phyloP scores from a whole-genome alignment of 768 basidiomycete genomes.

The Gloeostereum incarnatum region DNA sequence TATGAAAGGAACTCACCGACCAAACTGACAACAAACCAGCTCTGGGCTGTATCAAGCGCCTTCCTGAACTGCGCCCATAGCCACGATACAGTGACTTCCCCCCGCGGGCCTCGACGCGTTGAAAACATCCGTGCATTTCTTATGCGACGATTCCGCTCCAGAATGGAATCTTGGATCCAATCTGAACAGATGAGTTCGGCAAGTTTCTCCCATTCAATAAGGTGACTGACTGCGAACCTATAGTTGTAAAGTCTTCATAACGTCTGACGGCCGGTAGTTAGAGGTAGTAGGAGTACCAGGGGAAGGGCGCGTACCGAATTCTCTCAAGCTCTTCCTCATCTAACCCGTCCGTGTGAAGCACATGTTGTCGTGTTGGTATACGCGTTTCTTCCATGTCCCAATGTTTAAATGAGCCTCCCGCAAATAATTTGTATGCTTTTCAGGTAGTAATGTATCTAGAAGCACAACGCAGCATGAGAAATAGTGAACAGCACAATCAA shows the following conservation, averaged over 20 bases:
- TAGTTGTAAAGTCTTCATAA: constrained; percentile 69
- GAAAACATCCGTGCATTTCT: constrained; percentile 21
- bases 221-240: constrained; percentile 32
- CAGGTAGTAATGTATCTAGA: too few species aligned
- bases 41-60: constrained; percentile 65
- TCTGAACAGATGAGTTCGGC: constrained; percentile 26
- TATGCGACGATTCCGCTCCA: constrained; percentile 55
- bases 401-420: too few species aligned
- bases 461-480: too few species aligned
- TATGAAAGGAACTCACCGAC: constrained; percentile 57
- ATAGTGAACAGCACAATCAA: too few species aligned
- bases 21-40: constrained; percentile 86
- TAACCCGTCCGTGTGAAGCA: too few species aligned
- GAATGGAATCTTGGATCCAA: constrained; percentile 72
- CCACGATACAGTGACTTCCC: constrained; percentile 43
- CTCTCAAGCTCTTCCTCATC: constrained; percentile 31
- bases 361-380: too few species aligned
- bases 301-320: constrained; percentile 22
- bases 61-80: constrained; percentile 54
- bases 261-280: constrained; percentile 29
- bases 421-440: too few species aligned
- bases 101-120: constrained; percentile 31
- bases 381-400: too few species aligned
- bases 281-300: neutral
- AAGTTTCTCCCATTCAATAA: neutral